These are phyloP conservation scores for Yarrowia divulgata DNA, from an alignment of 805 yeast genomes.

Conservation along the genomic window DNA sequence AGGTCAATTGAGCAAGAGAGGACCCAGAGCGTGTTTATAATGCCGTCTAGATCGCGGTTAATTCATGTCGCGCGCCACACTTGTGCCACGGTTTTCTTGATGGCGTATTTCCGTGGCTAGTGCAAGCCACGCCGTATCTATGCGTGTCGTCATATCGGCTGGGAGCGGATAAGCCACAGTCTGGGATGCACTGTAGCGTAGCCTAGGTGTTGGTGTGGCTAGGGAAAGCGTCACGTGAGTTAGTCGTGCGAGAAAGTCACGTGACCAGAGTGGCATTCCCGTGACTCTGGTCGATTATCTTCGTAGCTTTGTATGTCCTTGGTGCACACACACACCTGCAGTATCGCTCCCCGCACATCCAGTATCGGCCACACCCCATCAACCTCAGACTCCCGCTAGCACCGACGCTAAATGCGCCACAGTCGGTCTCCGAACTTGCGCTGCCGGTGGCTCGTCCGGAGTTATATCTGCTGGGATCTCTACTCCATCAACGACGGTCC, in stretches of 20 bases:
- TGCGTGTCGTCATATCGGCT: constrained; percentile 15
- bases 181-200: too few species aligned
- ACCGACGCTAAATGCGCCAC: constrained; percentile 11
- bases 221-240: neutral
- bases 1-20: neutral
- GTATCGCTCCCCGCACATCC: too few species aligned
- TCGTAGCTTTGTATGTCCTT: too few species aligned
- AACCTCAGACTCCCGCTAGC: constrained; percentile 29
- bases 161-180: neutral
- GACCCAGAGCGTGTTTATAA: neutral
- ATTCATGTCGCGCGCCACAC: constrained; percentile 25
- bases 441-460: too few species aligned
- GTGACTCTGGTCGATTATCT: neutral
- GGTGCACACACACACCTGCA: too few species aligned
- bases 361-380: neutral
- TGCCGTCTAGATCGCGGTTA: neutral
- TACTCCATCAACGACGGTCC: too few species aligned
- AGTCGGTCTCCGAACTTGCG: neutral
- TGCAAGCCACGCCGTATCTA: constrained; percentile 37
- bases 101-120: constrained; percentile 28
- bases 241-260: too few species aligned
- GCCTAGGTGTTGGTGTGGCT: too few species aligned
- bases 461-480: too few species aligned
- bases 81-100: constrained; percentile 27
- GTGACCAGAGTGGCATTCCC: neutral